Evolutionary conservation across 1,139 yeast species (phyloP), one percentile per base, ranked within the genome.

Genomic region (Geotrichum fermentans): DNA sequence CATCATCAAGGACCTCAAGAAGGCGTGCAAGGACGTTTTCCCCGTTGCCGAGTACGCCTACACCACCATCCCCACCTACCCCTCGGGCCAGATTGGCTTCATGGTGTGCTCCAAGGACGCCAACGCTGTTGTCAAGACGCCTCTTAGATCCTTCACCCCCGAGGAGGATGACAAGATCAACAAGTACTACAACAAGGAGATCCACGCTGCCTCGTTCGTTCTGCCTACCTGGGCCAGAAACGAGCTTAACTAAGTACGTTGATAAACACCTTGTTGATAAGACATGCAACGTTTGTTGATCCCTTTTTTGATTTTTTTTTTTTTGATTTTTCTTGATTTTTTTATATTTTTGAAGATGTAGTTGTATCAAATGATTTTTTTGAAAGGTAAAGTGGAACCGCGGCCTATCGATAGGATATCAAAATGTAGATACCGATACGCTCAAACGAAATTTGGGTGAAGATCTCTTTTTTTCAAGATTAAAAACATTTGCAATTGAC

Each of bases 61-160:
- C 66, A 83, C 95, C 58, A 85, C 92, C 60, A 92, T 90, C 69
- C 98, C 98, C 44, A 83, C 94, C 14, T 90, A 90, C 67, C 90
- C 98, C n/a, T 83, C 95, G 7, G 98, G 98, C 29, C 97, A 89
- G 68, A 76, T 92, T 55, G 97, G 97, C 1, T 74, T 92, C 55
- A 77, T 92, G 71, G 78, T 90, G 37, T 90, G 96, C 57, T 76
- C 86, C 54, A 86, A 83, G 64, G 79, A 82, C 59, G 58, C 70
- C 1, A 50, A 64, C 1, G 71, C 75, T 40, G 69, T 78, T 57
- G 74, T 89, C 56, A 69, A 69, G 36, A 66, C 55, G 35, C 95
- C 97, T 3, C 56, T 67, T 18, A 76, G 95, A 58, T 60, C 69
- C 28, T 68, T 80, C 55, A 55, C 73, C 6, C 60, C 61, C 2